Percentiles rank a stretch among this genome's conserved stretches.
These are phyloP conservation scores for Daldinia childiae DNA, from an alignment of 495 filamentous ascomycete species.

Conservation along the genomic window DNA sequence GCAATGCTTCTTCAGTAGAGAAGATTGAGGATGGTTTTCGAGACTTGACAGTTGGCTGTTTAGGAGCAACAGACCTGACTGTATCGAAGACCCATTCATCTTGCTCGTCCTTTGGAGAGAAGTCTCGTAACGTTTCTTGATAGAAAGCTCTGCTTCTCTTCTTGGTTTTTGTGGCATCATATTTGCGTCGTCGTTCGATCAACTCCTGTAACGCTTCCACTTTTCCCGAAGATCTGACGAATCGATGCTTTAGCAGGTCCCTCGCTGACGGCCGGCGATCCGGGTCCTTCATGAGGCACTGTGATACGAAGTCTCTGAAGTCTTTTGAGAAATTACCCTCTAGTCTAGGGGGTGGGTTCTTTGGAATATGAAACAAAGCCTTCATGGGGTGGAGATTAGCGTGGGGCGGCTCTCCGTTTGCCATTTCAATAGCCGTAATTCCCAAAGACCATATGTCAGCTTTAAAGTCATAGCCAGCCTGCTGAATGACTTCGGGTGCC, in stretches of 20 bases:
- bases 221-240: conserved; percentile 85
- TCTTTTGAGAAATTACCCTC: conserved; percentile 89
- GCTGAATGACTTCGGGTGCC: conserved; percentile 98
- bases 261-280: conserved; percentile 84
- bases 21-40: conserved; percentile 63
- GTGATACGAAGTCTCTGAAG: conserved; percentile 91
- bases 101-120: conserved; percentile 71
- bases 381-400: conserved; percentile 97
- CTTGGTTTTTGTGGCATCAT: conserved; percentile 70
- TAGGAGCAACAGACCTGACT: conserved; percentile 68
- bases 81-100: conserved; percentile 99
- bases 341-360: conserved; percentile 83
- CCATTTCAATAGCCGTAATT: conserved; percentile 94
- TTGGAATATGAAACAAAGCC: conserved; percentile 96
- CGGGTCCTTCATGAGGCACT: conserved; percentile 90
- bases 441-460: conserved; percentile 98
- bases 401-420: conserved; percentile 91
- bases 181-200: conserved; percentile 83
- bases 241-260: conserved; percentile 89
- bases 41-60: conserved; percentile 58
- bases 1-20: conserved; percentile 65
- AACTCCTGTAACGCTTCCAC: conserved; percentile 86
- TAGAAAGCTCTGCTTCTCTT: conserved; percentile 77
- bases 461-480: conserved; percentile 95
- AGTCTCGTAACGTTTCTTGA: conserved; percentile 86